Percentiles rank a stretch among this genome's conserved stretches.
These are phyloP conservation scores for Colletotrichum sojae DNA, from an alignment of 2,329 filamentous ascomycete genomes.

Conservation along the genomic window DNA sequence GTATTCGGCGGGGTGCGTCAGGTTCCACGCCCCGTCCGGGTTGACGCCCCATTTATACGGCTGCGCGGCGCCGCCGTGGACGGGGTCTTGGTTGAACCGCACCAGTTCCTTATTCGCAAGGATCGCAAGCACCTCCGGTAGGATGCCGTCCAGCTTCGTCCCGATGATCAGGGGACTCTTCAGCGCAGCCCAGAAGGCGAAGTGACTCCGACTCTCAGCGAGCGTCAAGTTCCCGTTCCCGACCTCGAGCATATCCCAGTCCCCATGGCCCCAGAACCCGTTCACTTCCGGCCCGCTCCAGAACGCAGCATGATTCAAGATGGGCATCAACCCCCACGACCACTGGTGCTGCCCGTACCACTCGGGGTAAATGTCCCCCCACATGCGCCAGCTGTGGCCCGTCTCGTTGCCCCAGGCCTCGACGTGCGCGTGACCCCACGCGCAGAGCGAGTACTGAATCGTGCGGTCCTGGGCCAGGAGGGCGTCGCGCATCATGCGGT, in stretches of 20 bases:
- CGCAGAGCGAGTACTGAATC: slow-evolving; percentile 67
- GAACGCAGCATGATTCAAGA: slow-evolving; percentile 65
- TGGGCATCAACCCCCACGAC: slow-evolving; percentile 49
- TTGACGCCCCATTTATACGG: slow-evolving; percentile 66
- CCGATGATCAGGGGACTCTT: slow-evolving; percentile 66
- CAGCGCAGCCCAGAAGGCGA: slow-evolving; percentile 66
- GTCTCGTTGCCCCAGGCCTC: slow-evolving; percentile 64
- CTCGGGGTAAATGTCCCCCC: slow-evolving; percentile 55
- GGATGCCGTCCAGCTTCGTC: slow-evolving; percentile 55
- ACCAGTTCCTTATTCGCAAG: slow-evolving; percentile 58
- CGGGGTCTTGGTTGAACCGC: slow-evolving; percentile 62
- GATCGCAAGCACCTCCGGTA: slow-evolving; percentile 53
- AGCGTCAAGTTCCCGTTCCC: slow-evolving; percentile 63
- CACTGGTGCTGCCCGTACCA: slow-evolving; percentile 50
- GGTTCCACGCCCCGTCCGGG: slow-evolving; percentile 64
- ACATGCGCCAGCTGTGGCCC: slow-evolving; percentile 63
- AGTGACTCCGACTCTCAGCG: slow-evolving; percentile 63
- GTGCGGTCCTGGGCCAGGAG: slow-evolving; percentile 58
- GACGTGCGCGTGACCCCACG: slow-evolving; percentile 67
- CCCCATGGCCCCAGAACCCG: slow-evolving; percentile 65
- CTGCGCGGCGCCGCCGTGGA: slow-evolving; percentile 56
- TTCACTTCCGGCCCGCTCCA: slow-evolving; percentile 52
- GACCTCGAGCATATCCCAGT: slow-evolving; percentile 66
- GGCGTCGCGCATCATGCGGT: slow-evolving; percentile 65
- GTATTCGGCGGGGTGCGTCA: slow-evolving; percentile 62